phyloP scores from a whole-genome alignment of 106 monocot species.

The Allium fistulosum region DNA sequence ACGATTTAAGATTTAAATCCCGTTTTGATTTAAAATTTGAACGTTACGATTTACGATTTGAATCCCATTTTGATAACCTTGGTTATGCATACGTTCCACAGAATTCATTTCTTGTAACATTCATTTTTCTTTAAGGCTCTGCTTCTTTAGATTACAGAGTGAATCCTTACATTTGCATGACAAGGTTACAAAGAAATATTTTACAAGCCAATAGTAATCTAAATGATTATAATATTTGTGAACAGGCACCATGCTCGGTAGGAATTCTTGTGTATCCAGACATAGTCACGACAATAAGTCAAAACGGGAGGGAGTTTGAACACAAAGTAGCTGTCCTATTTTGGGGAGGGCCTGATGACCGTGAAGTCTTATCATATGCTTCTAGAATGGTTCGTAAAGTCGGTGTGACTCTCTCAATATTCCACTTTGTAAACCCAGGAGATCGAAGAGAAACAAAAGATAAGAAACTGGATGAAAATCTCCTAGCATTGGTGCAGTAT shows the following conservation, averaged over 20 bases:
- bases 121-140: too few species aligned
- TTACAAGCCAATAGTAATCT: too few species aligned
- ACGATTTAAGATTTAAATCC: too few species aligned
- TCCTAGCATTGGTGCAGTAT: conserved; percentile 4
- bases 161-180: too few species aligned
- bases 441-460: conserved; percentile 6
- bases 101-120: too few species aligned
- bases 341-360: conserved; percentile 49
- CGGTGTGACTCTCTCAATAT: conserved; percentile 12
- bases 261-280: conserved; percentile 26
- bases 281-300: background rate
- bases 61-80: too few species aligned
- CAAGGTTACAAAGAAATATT: too few species aligned
- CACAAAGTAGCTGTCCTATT: conserved; percentile 28
- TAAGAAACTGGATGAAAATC: conserved; percentile 9
- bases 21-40: too few species aligned
- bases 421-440: conserved; percentile 2
- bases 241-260: conserved; percentile 34
- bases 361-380: conserved; percentile 31
- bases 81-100: too few species aligned
- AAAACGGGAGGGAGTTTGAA: background rate
- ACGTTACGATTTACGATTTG: too few species aligned
- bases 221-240: too few species aligned
- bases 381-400: conserved; percentile 22
- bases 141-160: too few species aligned